Base-by-base conservation (phyloP, 2,329 filamentous ascomycete genomes). In the Trichoderma oligosporum region DNA sequence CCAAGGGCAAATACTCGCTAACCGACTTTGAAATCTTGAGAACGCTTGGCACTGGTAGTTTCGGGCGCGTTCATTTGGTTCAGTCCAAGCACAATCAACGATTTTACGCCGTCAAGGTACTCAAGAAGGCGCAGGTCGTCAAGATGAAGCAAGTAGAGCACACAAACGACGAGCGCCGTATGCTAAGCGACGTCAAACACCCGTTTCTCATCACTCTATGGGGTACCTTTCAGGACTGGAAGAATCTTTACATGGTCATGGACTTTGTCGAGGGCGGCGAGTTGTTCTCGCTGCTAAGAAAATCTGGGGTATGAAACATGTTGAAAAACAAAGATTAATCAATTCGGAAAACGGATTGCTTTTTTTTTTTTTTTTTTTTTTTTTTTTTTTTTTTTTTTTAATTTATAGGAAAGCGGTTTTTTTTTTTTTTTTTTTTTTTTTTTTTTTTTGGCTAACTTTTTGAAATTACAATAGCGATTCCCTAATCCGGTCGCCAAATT, bases 101-200 rank as follows among this genome's bases (percentile, higher is more conserved):
- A 61, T 99, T 92, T 79, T 99, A 99, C 76, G 94, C 94, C 44
- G 87, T 99, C 75, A 99, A 99, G 78, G 94, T 99, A 63, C 78
- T 99, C 74, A 99, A 99, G 74, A 99, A 99, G 82, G 87, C 87
- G 47, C 94, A 99, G 76, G 93, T 99, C 55, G 91, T 99, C 73
- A 96, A 96, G 79, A 97, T 99, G 94, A 99, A 99, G 83, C 94
- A 99, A 75, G 91, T 99, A 60, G 94, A 99, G 75, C 94, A 99
- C 76, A 99, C 94, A 64, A 99, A 99, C 70, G 94, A 99, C 74
- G 94, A 99, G 78, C 83, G 94, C 64, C 85, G 84, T 67, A 99
- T 99, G 94, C 78, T 99, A 67, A 89, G 91, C 71, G 89, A 96
- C 72, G 94, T 97, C 72, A 96, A 97, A 74, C 93, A 99, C 74